These are phyloP conservation scores for Starmerella tilneyi DNA, from an alignment of 805 yeast genomes.

Conservation along the genomic window DNA sequence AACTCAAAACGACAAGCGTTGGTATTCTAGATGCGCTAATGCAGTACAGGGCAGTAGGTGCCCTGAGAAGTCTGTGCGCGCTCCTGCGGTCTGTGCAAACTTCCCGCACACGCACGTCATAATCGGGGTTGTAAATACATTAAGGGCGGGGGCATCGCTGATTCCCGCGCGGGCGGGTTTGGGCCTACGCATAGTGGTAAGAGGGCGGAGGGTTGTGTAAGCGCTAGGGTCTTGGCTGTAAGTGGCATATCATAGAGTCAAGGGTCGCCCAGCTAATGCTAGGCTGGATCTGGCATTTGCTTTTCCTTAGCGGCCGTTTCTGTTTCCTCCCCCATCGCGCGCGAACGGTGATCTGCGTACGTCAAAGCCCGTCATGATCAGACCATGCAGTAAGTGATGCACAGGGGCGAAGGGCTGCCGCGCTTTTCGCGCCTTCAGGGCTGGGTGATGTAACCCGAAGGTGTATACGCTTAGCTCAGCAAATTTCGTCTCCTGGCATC, in stretches of 20 bases:
- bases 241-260: no score
- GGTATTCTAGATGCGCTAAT: no score
- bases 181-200: neutral
- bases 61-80: no score
- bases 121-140: neutral
- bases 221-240: no score
- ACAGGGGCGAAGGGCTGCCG: neutral
- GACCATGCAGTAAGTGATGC: neutral
- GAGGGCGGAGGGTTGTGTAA: neutral
- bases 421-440: constrained; percentile 1
- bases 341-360: neutral
- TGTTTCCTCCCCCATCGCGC: neutral
- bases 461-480: constrained; percentile 9
- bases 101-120: neutral
- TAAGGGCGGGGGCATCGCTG: constrained; percentile 1
- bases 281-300: no score
- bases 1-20: no score
- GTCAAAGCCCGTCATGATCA: neutral
- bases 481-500: constrained; percentile 7
- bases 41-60: no score
- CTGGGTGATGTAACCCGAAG: neutral
- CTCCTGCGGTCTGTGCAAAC: neutral
- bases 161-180: neutral
- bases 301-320: no score
- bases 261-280: no score